These are phyloP conservation scores for Calophaca sinica DNA, from an alignment of 306 rosid species.

Conservation along the genomic window DNA sequence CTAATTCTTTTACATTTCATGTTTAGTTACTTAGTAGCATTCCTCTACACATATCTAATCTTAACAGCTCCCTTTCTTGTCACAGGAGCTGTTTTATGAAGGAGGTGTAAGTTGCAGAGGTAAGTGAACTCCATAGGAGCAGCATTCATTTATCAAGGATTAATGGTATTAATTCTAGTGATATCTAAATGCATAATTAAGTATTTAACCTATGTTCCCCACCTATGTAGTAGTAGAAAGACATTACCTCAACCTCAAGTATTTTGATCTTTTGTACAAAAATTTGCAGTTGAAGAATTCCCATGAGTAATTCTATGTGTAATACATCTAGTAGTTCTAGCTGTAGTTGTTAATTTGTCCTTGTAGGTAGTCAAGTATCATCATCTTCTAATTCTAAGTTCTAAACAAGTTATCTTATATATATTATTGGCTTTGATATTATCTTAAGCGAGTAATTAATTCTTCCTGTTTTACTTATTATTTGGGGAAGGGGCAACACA, in stretches of 20 bases:
- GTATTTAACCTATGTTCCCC: constrained; percentile 18
- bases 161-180: constrained; percentile 35
- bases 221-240: constrained; percentile 39
- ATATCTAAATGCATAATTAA: constrained; percentile 43
- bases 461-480: not conserved
- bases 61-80: constrained; percentile 21
- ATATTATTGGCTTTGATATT: constrained; percentile 33
- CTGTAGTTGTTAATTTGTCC: constrained; percentile 26
- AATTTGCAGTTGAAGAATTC: constrained; percentile 52
- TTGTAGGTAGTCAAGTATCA: constrained; percentile 3
- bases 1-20: not conserved
- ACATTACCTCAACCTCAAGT: constrained; percentile 26
- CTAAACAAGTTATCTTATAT: constrained; percentile 8
- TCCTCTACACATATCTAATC: not conserved
- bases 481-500: not conserved
- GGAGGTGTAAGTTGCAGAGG: constrained; percentile 56
- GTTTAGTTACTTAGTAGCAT: not conserved
- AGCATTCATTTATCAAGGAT: constrained; percentile 35
- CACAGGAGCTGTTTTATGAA: constrained; percentile 62
- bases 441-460: constrained; percentile 4
- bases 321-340: constrained; percentile 27
- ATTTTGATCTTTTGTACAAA: constrained; percentile 59
- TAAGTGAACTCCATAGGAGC: constrained; percentile 40
- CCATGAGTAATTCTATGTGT: constrained; percentile 44
- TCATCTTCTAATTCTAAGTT: constrained; percentile 2